Base-by-base conservation (phyloP, 495 filamentous ascomycete species). In the Aspergillus ostianus region DNA sequence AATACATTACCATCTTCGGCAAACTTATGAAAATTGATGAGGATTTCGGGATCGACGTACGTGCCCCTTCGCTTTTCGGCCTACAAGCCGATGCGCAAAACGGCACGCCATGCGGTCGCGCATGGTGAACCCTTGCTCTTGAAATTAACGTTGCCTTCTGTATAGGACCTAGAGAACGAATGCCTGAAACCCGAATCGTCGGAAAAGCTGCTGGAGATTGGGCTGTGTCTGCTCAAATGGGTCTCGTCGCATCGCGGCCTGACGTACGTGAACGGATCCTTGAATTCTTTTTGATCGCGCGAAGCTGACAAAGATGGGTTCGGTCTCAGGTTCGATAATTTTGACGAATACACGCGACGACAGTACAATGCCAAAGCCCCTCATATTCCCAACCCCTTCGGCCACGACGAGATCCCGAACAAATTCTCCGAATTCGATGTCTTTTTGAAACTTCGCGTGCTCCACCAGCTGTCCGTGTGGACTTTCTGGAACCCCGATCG, bases 211-310 rank as follows among this genome's bases (percentile, higher is more conserved):
- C 72, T 89, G 46, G 84, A 91, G 53, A 91, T 98, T 68, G 92
- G 91, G n/a, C 81, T 98, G 21, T 84, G 89, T 45, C 79, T 98
- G 2, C 85, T 98, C 53, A 96, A 96, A 80, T 90, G 88, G 74
- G 87, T 98, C 21, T 96, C 94, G 12, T 97, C 93, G 53, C 92
- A 97, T 76, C 87, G 91, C 55, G 92, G 92, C 60, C 80, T 98
- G 8, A 93, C 87, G 90, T 94, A 86, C 63, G 91, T 82, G 23
- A 23, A 9, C 55, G 32, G 2, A 21, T 10, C 20, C 17, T 7
- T 15, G 21, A 6, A 6, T 4, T 48, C 4, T 19, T n/a, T n/a
- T 10, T 15, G 7, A 53, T 36, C 19, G 6, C 30, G 21, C 21
- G 36, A 15, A 54, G 9, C 36, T 41, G 64, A 59, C 32, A 57